A percentile compares a stretch with the other conserved stretches of the same genome.
Evolutionary conservation across 208 protist genomes (phyloP).

Genomic region (Naegleria lovaniensis): DNA sequence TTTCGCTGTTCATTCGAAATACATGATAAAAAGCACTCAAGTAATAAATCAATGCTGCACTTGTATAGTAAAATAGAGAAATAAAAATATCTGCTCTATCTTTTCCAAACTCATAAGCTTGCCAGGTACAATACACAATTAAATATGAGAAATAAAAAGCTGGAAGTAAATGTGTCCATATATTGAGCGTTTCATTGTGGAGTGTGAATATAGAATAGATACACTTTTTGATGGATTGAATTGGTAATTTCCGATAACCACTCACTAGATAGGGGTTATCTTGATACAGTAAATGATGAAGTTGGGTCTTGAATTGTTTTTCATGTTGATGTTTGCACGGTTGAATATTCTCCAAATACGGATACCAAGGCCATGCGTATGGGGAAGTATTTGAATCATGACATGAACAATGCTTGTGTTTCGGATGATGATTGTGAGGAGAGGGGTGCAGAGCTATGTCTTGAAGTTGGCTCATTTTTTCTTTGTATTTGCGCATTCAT

Average conservation of each 20-base stretch:
- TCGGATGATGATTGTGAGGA: too few species aligned
- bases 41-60: background rate
- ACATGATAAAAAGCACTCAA: background rate
- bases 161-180: constrained; percentile 24
- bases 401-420: too few species aligned
- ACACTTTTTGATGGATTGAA: background rate
- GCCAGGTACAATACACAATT: too few species aligned
- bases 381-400: background rate
- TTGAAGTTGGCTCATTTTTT: too few species aligned
- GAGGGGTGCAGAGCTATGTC: too few species aligned
- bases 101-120: background rate
- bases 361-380: background rate
- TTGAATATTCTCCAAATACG: background rate
- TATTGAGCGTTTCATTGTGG: constrained; percentile 15
- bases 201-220: background rate
- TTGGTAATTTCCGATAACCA: background rate
- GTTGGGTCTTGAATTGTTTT: background rate
- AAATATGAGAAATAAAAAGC: background rate
- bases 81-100: background rate
- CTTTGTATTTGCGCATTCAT: too few species aligned
- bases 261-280: constrained; percentile 12
- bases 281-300: background rate
- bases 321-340: background rate
- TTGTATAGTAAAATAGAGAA: background rate
- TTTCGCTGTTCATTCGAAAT: background rate